Conservation (phyloP, 2,329 filamentous ascomycete genomes). For the Passalora sequoiae region DNA sequence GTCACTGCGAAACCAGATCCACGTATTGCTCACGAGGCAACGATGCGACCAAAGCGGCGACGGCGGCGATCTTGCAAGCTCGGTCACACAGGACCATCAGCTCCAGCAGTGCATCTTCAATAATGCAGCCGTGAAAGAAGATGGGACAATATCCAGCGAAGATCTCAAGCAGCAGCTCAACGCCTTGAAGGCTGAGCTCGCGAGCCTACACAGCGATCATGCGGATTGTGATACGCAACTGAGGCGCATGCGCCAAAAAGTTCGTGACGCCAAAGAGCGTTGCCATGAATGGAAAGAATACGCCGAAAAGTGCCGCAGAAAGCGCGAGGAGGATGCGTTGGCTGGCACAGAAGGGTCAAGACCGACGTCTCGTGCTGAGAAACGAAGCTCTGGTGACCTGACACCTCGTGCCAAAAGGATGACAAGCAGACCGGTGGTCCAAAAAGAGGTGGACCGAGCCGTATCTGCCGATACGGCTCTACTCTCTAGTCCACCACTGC, state of each 20-base stretch:
- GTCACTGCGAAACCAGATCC: conserved; percentile 18
- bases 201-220: conserved; percentile 26
- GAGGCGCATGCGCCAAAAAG: conserved; percentile 18
- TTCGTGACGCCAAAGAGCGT: conserved; percentile 36
- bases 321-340: neutral
- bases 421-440: too few relatives aligned
- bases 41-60: neutral
- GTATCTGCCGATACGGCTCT: too few relatives aligned
- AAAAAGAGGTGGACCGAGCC: too few relatives aligned
- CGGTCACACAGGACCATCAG: too few relatives aligned
- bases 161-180: conserved; percentile 22
- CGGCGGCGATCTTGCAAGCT: neutral
- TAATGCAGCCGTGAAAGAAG: neutral
- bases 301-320: neutral
- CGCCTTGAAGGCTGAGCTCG: conserved; percentile 28
- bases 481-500: too few relatives aligned
- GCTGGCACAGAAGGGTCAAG: too few relatives aligned
- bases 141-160: neutral
- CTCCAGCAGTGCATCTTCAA: neutral
- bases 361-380: neutral
- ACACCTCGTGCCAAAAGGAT: too few relatives aligned
- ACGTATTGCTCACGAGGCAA: neutral
- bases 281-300: conserved; percentile 32
- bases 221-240: conserved; percentile 26
- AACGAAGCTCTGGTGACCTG: neutral